phyloP scores from a whole-genome alignment of 495 filamentous ascomycete genomes.

The Pyrenopolyporus hunteri region DNA sequence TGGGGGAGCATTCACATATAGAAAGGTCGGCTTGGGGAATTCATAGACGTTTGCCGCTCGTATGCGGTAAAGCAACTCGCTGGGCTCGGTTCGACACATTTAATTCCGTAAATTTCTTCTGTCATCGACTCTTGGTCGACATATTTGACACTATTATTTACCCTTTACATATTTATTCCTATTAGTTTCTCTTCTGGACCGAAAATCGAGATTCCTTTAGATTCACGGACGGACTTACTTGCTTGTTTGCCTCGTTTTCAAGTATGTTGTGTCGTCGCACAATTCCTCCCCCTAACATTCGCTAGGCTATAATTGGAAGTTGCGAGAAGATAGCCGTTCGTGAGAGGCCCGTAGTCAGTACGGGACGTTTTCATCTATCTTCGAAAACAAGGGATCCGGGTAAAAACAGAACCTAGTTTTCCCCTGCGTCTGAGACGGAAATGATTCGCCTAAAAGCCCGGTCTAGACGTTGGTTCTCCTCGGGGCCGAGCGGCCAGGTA shows the following conservation, averaged over 20 bases:
- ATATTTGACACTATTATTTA: conserved; percentile 16
- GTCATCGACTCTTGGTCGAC: conserved; percentile 16
- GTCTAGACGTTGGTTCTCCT: too few relatives aligned
- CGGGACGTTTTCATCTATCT: too few relatives aligned
- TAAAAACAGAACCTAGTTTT: too few relatives aligned
- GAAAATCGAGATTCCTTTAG: conserved; percentile 21
- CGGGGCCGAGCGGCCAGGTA: too few relatives aligned
- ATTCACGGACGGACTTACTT: background rate
- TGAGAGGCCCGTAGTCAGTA: too few relatives aligned
- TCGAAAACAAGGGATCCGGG: too few relatives aligned
- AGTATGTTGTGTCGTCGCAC: too few relatives aligned
- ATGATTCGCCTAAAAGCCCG: too few relatives aligned
- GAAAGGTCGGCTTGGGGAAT: conserved; percentile 14
- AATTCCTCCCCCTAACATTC: too few relatives aligned
- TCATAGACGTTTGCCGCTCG: conserved; percentile 11
- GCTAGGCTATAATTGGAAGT: too few relatives aligned
- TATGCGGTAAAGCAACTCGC: background rate
- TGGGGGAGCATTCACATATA: conserved; percentile 18
- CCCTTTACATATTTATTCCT: conserved; percentile 27
- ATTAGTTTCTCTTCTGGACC: conserved; percentile 13
- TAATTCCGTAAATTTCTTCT: conserved; percentile 29
- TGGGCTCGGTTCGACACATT: conserved; percentile 9
- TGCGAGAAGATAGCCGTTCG: too few relatives aligned
- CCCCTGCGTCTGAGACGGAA: too few relatives aligned
- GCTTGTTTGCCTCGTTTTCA: background rate